Evolutionary conservation across 1,284 basidiomycete species (phyloP).

Genomic region (Leccinum fuscescens): DNA sequence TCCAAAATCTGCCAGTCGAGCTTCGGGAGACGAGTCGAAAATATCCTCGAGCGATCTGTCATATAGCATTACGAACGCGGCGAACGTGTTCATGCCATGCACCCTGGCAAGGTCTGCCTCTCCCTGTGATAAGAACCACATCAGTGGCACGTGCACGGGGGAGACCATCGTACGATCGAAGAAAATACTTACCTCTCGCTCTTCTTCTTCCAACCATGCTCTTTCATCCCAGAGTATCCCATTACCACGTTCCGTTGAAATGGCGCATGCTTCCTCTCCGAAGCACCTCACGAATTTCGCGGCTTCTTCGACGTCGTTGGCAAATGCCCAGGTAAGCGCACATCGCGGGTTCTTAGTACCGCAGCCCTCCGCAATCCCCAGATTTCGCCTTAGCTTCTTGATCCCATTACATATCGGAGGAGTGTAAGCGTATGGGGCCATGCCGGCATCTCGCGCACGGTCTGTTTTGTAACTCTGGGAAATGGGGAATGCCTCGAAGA

Average conservation of each 20-base stretch:
- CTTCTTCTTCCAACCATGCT: conserved; percentile 54
- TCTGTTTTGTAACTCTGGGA: conserved; percentile 34
- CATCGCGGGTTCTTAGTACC: conserved; percentile 44
- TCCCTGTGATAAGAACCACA: conserved; percentile 39
- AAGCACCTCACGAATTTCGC: conserved; percentile 53
- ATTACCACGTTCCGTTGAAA: conserved; percentile 39
- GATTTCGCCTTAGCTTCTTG: conserved; percentile 57
- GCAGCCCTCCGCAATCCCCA: conserved; percentile 59
- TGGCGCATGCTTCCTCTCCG: conserved; percentile 52
- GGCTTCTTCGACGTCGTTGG: conserved; percentile 54
- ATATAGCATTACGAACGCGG: conserved; percentile 58
- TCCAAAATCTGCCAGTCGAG: conserved; percentile 47
- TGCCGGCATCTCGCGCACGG: conserved; percentile 16
- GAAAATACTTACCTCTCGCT: conserved; percentile 44
- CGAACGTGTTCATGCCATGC: conserved; percentile 65
- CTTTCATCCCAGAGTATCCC: conserved; percentile 54
- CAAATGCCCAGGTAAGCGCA: conserved; percentile 55
- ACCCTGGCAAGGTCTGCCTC: conserved; percentile 52
- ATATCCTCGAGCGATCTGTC: conserved; percentile 55
- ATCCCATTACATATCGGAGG: conserved; percentile 64
- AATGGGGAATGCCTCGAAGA: conserved; percentile 65
- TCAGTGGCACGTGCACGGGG: conserved; percentile 13
- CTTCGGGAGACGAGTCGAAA: conserved; percentile 48
- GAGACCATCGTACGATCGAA: conserved; percentile 4
- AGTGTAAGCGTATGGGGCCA: conserved; percentile 46